phyloP scores from a whole-genome alignment of 192 early-diverging fungal genomes.

The Rhizophagus prolifer region DNA sequence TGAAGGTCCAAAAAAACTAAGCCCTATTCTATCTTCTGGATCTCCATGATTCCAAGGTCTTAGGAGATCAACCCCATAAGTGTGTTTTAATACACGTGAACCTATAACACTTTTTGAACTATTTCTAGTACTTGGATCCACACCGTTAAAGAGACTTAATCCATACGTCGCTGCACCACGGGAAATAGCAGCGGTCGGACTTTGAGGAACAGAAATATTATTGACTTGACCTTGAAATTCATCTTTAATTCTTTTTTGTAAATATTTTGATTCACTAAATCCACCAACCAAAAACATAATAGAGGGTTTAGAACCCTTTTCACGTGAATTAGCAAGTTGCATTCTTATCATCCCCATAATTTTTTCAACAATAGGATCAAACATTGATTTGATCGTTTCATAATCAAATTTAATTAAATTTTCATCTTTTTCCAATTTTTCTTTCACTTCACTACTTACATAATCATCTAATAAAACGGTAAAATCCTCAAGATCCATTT shows the following conservation, averaged over 20 bases:
- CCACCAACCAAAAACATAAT: not conserved
- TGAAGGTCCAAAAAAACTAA: not conserved
- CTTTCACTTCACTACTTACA: not conserved
- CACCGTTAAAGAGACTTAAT: conserved; percentile 31
- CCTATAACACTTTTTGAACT: conserved; percentile 10
- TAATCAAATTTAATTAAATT: not conserved
- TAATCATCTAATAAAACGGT: not conserved
- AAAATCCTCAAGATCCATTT: not conserved
- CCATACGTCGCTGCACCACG: conserved; percentile 33
- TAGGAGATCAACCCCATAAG: not conserved
- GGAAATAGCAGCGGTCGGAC: conserved; percentile 50
- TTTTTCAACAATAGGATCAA: not conserved
- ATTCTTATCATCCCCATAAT: not conserved
- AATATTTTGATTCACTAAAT: not conserved
- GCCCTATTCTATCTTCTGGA: too few species aligned
- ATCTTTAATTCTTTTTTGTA: not conserved
- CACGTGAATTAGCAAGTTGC: not conserved
- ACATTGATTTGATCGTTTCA: not conserved
- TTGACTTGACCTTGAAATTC: not conserved
- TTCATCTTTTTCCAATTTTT: not conserved
- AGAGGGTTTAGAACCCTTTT: not conserved
- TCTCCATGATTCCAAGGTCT: not conserved
- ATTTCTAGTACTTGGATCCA: conserved; percentile 34
- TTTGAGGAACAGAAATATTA: conserved; percentile 35
- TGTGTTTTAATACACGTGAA: not conserved